Conservation (phyloP, 495 filamentous ascomycete genomes). For the Lindgomyces ingoldianus region DNA sequence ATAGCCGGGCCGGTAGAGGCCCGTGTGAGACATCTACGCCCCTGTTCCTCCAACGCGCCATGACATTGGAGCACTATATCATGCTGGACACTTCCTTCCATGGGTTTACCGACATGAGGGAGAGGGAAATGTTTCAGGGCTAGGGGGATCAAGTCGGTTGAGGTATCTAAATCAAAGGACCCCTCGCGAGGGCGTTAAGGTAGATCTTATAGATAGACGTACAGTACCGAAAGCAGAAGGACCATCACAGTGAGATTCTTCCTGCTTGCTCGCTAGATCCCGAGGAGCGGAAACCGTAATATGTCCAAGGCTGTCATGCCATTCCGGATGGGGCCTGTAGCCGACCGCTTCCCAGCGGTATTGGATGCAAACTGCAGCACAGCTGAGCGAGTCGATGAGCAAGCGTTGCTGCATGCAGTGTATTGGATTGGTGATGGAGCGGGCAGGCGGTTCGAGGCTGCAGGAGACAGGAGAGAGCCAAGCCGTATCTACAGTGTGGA, state of each 20-base stretch:
- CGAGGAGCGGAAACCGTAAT: slow-evolving; percentile 1
- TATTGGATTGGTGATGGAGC: background rate
- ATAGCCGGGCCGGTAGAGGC: slow-evolving; percentile 10
- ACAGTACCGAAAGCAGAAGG: background rate
- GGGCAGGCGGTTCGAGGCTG: background rate
- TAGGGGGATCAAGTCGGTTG: background rate
- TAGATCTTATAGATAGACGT: background rate
- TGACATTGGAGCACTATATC: slow-evolving; percentile 1
- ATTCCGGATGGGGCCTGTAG: background rate
- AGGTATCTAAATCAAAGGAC: background rate
- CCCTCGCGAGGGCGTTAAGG: background rate
- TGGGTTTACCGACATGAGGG: background rate
- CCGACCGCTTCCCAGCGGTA: slow-evolving; percentile 1
- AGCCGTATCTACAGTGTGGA: background rate
- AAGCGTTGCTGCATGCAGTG: background rate
- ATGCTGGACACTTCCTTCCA: background rate
- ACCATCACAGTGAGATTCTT: background rate
- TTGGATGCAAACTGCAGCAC: slow-evolving; percentile 2
- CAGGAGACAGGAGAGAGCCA: background rate
- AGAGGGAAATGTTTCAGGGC: background rate
- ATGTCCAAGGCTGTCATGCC: slow-evolving; percentile 13
- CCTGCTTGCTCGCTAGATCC: slow-evolving; percentile 10
- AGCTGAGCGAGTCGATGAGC: background rate
- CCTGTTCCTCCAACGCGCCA: background rate
- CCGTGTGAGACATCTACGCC: background rate